Evolutionary conservation across 1,139 yeast species (phyloP), one percentile per base, ranked within the genome.

Genomic region (Diutina rugosa): DNA sequence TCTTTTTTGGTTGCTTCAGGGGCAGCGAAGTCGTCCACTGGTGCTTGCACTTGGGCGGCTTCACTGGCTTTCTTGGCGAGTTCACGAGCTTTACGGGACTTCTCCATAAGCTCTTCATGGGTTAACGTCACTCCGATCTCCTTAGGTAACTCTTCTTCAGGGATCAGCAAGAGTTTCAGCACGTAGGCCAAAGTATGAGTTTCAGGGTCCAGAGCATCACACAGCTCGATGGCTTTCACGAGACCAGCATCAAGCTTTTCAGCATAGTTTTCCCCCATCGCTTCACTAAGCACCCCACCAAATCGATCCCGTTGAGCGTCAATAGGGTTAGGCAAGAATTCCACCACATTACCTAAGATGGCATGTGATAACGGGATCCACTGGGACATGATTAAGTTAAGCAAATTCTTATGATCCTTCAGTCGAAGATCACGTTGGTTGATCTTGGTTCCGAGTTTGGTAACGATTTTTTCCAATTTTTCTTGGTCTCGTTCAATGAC

Each of bases 301-400:
- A 89, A 79, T 62, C 97, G 80, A 52, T 77, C 81, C 26, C 69
- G 69, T 67, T 95, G 99, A 0, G 97, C 88, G 1, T 69, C 74
- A 3, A 77, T 64, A 0, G 99, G 99, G 14, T 95, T 86, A 0
- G 98, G 97, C 55, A 95, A 69, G 60, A 81, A 81, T 58, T 90
- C 95, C 51, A 91, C 86, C 2, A 93, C 96, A 2, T 95, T 83
- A 10, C 95, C 79, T 46, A 93, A 71, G 26, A 93, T 80, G 0
- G 98, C 90, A 56, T 88, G 85, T 46, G 97, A 87, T 9, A 95
- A 80, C 0, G 99, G 98, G 30, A 95, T 74, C 98, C 99, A 95
- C 65, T 91, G 98, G 1, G 90, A 81, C 82, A 91, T 83, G 10
- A 95, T 81, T n/a, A 82, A 73, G 57, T 78, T 79, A 47, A 90